Conservation (phyloP, 352 stramenopile species). For the Phytopythium mirpurense region DNA sequence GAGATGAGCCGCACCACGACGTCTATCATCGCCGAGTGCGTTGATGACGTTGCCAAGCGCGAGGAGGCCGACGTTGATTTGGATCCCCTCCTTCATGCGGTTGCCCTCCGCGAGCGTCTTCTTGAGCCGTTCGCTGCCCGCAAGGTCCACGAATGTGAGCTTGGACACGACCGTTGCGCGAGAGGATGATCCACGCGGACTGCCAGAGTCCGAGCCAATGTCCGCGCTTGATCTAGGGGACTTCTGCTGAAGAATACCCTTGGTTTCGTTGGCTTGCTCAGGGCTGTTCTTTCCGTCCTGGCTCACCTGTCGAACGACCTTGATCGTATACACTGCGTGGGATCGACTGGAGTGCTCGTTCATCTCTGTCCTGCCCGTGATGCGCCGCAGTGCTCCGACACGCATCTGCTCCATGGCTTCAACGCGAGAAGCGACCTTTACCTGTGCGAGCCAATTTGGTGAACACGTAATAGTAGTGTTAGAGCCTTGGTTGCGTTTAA, state of each 20-base stretch:
- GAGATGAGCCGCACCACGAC: conserved; percentile 30
- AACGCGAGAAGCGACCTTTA: conserved; percentile 42
- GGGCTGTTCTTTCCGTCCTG: conserved; percentile 12
- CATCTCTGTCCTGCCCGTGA: conserved; percentile 86
- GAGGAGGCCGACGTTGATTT: conserved; percentile 84
- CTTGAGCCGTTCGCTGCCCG: conserved; percentile 83
- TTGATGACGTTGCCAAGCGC: conserved; percentile 87
- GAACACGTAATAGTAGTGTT: too few relatives aligned
- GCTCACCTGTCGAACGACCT: conserved; percentile 55
- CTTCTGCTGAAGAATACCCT: conserved; percentile 5
- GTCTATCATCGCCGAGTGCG: conserved; percentile 69
- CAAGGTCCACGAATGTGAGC: conserved; percentile 85
- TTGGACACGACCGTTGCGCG: conserved; percentile 57
- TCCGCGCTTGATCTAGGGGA: conserved; percentile 11
- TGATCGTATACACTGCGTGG: conserved; percentile 85
- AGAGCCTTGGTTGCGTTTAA: not conserved
- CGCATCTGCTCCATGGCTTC: conserved; percentile 81
- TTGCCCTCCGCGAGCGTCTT: conserved; percentile 78
- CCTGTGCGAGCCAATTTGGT: conserved; percentile 10
- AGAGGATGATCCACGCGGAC: not conserved
- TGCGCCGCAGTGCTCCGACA: conserved; percentile 60
- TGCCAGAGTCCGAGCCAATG: conserved; percentile 5
- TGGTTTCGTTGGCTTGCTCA: not conserved
- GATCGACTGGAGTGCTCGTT: conserved; percentile 87
- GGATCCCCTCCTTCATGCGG: conserved; percentile 87